Base-by-base conservation (phyloP, 2,329 filamentous ascomycete species). In the Exserohilum rostratum region DNA sequence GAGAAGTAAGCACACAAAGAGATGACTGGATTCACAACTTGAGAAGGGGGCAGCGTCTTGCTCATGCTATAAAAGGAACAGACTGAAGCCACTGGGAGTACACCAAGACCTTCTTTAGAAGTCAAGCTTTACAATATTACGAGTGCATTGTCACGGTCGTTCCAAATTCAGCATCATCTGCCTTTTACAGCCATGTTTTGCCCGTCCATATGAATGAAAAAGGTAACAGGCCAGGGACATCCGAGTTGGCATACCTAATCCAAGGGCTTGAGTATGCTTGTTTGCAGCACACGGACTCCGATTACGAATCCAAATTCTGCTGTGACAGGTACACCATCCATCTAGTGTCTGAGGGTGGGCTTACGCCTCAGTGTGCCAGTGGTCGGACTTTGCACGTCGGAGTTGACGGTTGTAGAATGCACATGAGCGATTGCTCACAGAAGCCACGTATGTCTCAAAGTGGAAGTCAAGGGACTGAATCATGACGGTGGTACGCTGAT, bases 251-350 rank as follows among this genome's bases (percentile, higher is more conserved):
- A 29, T 29, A 20, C 18, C 25, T 25, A n/a, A 20, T 18, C 39
- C 38, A 39, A 54, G 46, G 29, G 33, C 46, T 45, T 34, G 18
- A 12, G 15, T 22, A 35, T 20, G 46, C 46, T 50, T 34, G 25
- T 45, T 17, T 50, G 12, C 9, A 54, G 27, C 39, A 45, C 20
- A 50, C 33, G 45, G 20, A 35, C 15, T 22, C 31, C 13, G 35
- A 48, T 15, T 39, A 30, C 27, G 12, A 12, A 40, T 48, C 18
- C 22, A 4, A 22, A 12, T 7, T 13, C 4, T 7, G 35, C 6
- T 40, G 40, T n/a, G 7, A 22, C 10, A 17, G 10, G 9, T 48
- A 17, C 12, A 31, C 31, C 35, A 12, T 31, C 7, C 17, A 15
- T 22, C 13, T 17, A 35, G 30, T n/a, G 17, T 27, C 7, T 13